Evolutionary conservation across 1,284 basidiomycete genomes (phyloP).

Genomic region (Rhodotorula glutinis): DNA sequence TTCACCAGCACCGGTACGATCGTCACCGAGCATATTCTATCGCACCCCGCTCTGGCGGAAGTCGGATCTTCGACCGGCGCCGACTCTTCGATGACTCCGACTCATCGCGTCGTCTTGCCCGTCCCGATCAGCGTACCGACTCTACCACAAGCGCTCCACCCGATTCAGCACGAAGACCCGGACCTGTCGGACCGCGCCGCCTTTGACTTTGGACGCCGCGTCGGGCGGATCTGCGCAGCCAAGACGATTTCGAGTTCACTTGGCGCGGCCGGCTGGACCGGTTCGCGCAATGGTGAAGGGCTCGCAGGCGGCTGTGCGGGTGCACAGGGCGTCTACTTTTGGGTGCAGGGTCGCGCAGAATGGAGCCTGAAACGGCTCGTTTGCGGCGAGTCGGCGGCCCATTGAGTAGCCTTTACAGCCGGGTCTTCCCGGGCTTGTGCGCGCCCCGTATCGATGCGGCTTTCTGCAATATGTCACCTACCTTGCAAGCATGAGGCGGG

Average conservation of each 20-base stretch:
- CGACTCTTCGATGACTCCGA: neutral
- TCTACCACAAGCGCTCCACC: neutral
- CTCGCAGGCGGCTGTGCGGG: no score
- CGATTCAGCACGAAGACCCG: neutral
- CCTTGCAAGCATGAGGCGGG: no score
- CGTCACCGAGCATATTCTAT: constrained; percentile 17
- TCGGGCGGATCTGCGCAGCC: neutral
- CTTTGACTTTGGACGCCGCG: constrained; percentile 19
- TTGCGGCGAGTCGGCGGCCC: neutral
- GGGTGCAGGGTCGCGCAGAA: neutral
- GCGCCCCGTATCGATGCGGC: no score
- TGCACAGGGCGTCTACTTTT: neutral
- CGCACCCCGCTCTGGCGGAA: neutral
- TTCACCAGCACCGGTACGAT: constrained; percentile 16
- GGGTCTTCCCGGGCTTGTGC: no score
- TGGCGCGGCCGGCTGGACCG: neutral
- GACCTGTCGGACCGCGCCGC: constrained; percentile 12
- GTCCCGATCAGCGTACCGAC: no score
- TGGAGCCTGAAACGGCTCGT: constrained; percentile 1
- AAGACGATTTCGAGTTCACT: neutral
- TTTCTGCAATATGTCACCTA: no score
- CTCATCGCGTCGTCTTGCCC: no score
- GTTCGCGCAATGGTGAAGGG: no score
- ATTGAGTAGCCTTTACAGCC: no score
- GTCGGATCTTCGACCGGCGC: neutral